Base-by-base conservation (phyloP, 305 asterid species). In the Salvia sclarea region DNA sequence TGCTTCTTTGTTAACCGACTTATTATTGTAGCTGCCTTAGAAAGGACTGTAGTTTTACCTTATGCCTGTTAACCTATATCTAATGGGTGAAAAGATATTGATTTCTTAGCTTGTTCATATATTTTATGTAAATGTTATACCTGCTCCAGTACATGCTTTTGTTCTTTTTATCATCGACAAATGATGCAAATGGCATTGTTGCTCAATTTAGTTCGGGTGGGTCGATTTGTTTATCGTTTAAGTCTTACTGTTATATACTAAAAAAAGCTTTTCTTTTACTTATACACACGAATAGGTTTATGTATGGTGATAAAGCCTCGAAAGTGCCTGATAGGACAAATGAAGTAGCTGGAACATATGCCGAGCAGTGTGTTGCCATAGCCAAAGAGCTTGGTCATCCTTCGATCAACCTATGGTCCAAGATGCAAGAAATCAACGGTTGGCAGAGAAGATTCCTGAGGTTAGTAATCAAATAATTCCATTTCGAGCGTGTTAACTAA, bases 381-480 rank as follows among this genome's bases (percentile, higher is more conserved):
- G 96, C 95, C 69, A 60, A 68, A 74, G 96, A 93, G 64, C 84
- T 90, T 16, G 85, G 81, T 75, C 82, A 87, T 41, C 95, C 94
- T 68, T 93, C 86, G 1, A 21, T 90, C 75, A 76, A 88, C 80
- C 79, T 93, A 12, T 93, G 97, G 96, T 83, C 96, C 71, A 88
- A 84, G 77, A 90, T 93, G 95, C 96, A 93, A 80, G 86, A 93
- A 80, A 81, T 83, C 7, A 79, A 72, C 13, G 84, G 84, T 58
- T 86, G 98, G 97, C 86, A 86, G 83, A 83, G 73, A 76, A 90
- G 70, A 62, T 86, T 86, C 77, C 80, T 90, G 68, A 79, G 89
- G 98, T 79, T 64, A 64, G 84, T 77, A 44, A 61, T 74, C 33
- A 5, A 37, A 4, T 49, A 37, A 4, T 49, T 9, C 44, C 43